These are phyloP conservation scores for Rosellinia necatrix DNA, from an alignment of 2,329 filamentous ascomycete genomes.

Conservation along the genomic window DNA sequence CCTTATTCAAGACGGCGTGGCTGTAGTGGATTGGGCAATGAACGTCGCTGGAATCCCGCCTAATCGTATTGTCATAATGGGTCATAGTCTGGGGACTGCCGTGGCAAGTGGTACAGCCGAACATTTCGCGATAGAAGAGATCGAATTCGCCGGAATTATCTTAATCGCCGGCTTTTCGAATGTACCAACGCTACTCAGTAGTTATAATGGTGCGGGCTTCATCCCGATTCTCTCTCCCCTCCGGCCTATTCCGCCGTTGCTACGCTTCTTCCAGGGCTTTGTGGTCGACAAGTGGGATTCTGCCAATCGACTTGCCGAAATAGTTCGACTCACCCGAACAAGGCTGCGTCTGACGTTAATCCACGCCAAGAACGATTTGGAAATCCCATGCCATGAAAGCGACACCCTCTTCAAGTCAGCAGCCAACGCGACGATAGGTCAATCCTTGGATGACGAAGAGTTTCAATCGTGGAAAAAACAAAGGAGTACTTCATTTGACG, in stretches of 20 bases:
- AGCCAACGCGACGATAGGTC: slow-evolving; percentile 53
- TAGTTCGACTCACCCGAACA: slow-evolving; percentile 56
- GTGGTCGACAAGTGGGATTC: slow-evolving; percentile 86
- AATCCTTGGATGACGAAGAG: slow-evolving; percentile 42
- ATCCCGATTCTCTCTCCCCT: slow-evolving; percentile 82
- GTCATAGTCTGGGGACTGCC: slow-evolving; percentile 87
- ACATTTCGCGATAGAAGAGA: slow-evolving; percentile 62
- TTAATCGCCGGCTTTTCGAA: slow-evolving; percentile 81
- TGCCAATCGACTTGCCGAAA: slow-evolving; percentile 64
- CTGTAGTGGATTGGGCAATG: slow-evolving; percentile 75
- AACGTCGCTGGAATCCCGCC: slow-evolving; percentile 67
- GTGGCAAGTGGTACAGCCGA: slow-evolving; percentile 77
- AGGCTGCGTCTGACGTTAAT: slow-evolving; percentile 71
- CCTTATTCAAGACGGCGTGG: slow-evolving; percentile 76
- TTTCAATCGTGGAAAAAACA: slow-evolving; percentile 53
- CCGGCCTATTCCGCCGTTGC: slow-evolving; percentile 65
- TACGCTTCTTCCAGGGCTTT: slow-evolving; percentile 62
- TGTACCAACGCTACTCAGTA: slow-evolving; percentile 72
- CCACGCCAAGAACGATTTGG: slow-evolving; percentile 79
- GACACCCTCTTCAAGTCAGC: slow-evolving; percentile 66
- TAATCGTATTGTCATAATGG: slow-evolving; percentile 76
- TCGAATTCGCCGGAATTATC: slow-evolving; percentile 78
- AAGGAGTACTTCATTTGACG: slow-evolving; percentile 49
- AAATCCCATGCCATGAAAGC: slow-evolving; percentile 78
- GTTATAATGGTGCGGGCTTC: slow-evolving; percentile 78